phyloP scores from a whole-genome alignment of 371 early-diverging fungal genomes.

The Mortierella sp. region DNA sequence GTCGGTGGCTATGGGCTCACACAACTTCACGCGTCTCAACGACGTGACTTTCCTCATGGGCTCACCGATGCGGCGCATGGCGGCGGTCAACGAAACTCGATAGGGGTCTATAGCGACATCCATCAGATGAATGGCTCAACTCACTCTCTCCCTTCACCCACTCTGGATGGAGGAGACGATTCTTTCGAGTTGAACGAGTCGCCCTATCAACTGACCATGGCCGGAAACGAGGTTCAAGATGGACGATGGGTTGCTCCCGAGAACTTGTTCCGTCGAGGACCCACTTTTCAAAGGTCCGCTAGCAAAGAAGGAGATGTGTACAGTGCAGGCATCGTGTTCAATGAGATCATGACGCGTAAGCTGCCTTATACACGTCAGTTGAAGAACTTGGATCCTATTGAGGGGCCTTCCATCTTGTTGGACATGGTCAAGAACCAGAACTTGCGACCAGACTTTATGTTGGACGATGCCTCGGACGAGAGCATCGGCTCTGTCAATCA shows the following conservation, averaged over 20 bases:
- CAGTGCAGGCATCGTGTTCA: constrained; percentile 60
- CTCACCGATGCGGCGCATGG: neutral
- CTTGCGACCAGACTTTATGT: constrained; percentile 45
- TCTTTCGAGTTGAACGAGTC: constrained; percentile 17
- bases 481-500: constrained; percentile 52
- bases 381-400: constrained; percentile 14
- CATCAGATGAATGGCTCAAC: constrained; percentile 11
- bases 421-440: constrained; percentile 41
- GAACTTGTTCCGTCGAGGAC: constrained; percentile 27
- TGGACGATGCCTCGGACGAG: constrained; percentile 54
- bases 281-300: constrained; percentile 22
- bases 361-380: constrained; percentile 56
- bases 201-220: constrained; percentile 5
- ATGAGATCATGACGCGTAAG: constrained; percentile 63
- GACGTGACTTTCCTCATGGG: constrained; percentile 10
- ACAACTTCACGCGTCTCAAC: constrained; percentile 43
- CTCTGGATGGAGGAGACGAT: constrained; percentile 3
- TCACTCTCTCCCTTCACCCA: constrained; percentile 16
- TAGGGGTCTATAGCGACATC: constrained; percentile 32
- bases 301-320: constrained; percentile 39
- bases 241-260: constrained; percentile 50
- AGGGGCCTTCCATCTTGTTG: constrained; percentile 25
- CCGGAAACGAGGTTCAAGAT: constrained; percentile 28
- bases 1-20: constrained; percentile 61
- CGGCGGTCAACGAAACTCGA: constrained; percentile 16